Evolutionary conservation across 192 early-diverging fungal species (phyloP), one percentile per base, ranked within the genome.

Genomic region (Entomortierella beljakovae): DNA sequence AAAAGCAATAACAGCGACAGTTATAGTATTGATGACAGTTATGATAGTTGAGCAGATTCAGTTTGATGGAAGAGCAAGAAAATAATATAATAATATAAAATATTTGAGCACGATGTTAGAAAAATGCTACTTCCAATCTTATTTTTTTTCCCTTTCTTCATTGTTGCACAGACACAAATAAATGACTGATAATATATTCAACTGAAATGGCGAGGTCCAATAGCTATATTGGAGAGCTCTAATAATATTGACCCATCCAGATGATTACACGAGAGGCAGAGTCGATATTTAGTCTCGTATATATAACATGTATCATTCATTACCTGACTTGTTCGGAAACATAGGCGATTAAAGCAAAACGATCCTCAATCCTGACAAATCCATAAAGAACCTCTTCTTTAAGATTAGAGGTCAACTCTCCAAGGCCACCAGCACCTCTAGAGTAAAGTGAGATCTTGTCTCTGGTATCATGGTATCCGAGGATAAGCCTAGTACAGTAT

Each of bases 281-380:
- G 18, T 9, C 42, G 9, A 13, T 43, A 13, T 18, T 43, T 43
- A 9, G 18, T 43, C 18, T 43, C 42, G 42, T 43, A 18, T 43
- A 13, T 43, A 13, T 43, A n/a, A n/a, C n/a, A n/a, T 43, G 42
- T 43, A 13, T 43, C 15, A 26, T 10, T 57, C 28, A 37, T 71
- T 82, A 88, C 84, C 88, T 87, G 71, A 87, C 88, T 83, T 85
- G 82, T 38, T 90, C 86, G 23, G 85, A 85, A 37, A 90, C 85
- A 64, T 89, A 88, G 57, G 83, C 85, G 42, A 90, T 71, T 20
- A 89, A 65, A 20, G 88, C 73, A 65, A 84, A 88, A 42, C 83
- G 72, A 52, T 88, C 84, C 35, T 90, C 89, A 32, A 88, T 81
- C 61, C 89, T 83, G 26, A 89, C 75, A 61, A 89, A 86, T 7